These are phyloP conservation scores for Pelargonium nanum DNA, from an alignment of 345 rosid species.

Conservation along the genomic window DNA sequence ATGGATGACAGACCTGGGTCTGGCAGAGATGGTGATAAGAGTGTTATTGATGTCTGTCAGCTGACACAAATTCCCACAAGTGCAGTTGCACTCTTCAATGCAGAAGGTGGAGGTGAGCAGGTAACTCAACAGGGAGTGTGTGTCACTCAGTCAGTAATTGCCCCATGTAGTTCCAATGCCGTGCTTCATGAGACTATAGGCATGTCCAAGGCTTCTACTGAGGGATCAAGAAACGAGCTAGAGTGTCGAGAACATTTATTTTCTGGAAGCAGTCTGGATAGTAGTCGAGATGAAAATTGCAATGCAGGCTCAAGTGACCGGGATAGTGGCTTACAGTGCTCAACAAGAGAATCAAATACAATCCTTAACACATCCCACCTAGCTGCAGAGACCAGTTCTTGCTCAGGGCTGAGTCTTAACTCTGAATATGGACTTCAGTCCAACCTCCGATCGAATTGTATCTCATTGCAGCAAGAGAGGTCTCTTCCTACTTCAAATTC, in stretches of 20 bases:
- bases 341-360: slow-evolving; percentile 24
- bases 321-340: slow-evolving; percentile 12
- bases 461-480: slow-evolving; percentile 18
- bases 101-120: slow-evolving; percentile 16
- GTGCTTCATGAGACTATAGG: slow-evolving; percentile 17
- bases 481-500: slow-evolving; percentile 16
- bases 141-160: slow-evolving; percentile 16
- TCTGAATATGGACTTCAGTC: slow-evolving; percentile 25
- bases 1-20: slow-evolving; percentile 13
- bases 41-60: slow-evolving; percentile 20
- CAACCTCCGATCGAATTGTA: slow-evolving; percentile 22
- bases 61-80: slow-evolving; percentile 16
- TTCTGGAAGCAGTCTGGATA: slow-evolving; percentile 12
- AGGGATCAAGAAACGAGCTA: slow-evolving; percentile 16
- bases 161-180: slow-evolving; percentile 15
- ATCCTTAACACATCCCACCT: slow-evolving; percentile 14
- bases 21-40: slow-evolving; percentile 12
- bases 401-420: slow-evolving; percentile 22
- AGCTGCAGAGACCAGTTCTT: slow-evolving; percentile 22
- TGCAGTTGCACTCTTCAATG: slow-evolving; percentile 17
- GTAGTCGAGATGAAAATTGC: slow-evolving; percentile 6
- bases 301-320: slow-evolving; percentile 14
- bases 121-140: slow-evolving; percentile 13
- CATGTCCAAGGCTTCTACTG: slow-evolving; percentile 10
- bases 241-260: slow-evolving; percentile 7